A percentile compares a stretch with the other conserved stretches of the same genome.
These are phyloP conservation scores for Suillus weaverae DNA, from an alignment of 768 basidiomycete species.

Conservation along the genomic window DNA sequence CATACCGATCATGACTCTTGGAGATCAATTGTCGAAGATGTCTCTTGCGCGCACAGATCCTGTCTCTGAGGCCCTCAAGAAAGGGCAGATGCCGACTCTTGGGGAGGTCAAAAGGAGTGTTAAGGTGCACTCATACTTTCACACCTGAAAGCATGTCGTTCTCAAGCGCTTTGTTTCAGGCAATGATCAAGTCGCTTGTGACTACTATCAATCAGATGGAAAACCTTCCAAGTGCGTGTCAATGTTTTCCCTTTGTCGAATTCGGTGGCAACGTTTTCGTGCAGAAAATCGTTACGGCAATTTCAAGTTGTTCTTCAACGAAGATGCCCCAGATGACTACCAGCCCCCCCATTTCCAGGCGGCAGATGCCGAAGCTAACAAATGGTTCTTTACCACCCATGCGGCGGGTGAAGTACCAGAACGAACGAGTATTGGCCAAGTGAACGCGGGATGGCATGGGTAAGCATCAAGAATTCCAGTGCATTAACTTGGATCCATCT, in stretches of 20 bases:
- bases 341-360: conserved; percentile 80
- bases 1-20: conserved; percentile 75
- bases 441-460: conserved; percentile 77
- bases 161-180: conserved; percentile 39
- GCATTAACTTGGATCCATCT: neutral
- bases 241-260: neutral
- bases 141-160: neutral
- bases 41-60: conserved; percentile 54
- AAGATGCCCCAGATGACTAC: conserved; percentile 76
- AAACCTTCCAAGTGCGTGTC: conserved; percentile 64
- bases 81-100: conserved; percentile 68
- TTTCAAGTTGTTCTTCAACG: conserved; percentile 85
- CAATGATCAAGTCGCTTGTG: conserved; percentile 74
- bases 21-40: conserved; percentile 55
- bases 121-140: conserved; percentile 47
- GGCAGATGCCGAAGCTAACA: conserved; percentile 70
- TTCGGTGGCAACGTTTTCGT: conserved; percentile 1
- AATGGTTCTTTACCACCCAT: conserved; percentile 83
- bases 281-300: conserved; percentile 81
- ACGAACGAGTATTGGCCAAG: conserved; percentile 62
- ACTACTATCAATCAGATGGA: conserved; percentile 83
- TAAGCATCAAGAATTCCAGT: conserved; percentile 25
- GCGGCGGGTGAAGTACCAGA: conserved; percentile 71
- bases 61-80: conserved; percentile 54
- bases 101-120: conserved; percentile 81